Percentiles rank a stretch among this genome's conserved stretches.
Conservation (phyloP, 306 rosid species). For the Dryas drummondii region DNA sequence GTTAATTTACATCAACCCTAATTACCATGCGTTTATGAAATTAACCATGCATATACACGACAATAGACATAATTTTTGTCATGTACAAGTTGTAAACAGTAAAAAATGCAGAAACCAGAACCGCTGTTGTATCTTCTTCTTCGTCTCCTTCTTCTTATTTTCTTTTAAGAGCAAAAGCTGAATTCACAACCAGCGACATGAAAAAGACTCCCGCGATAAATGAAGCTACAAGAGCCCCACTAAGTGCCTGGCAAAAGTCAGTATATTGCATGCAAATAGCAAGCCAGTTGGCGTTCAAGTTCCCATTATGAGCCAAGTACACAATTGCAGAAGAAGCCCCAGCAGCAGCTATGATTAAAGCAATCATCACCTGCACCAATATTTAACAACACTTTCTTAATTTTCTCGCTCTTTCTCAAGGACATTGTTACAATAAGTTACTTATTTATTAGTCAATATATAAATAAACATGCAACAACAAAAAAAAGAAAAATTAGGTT, state of each 20-base stretch:
- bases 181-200: conserved; percentile 36
- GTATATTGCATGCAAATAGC: conserved; percentile 45
- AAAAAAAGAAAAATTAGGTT: no score
- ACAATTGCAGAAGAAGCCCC: conserved; percentile 49
- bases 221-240: conserved; percentile 50
- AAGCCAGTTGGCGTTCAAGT: conserved; percentile 58
- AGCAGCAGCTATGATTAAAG: conserved; percentile 43
- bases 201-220: conserved; percentile 35
- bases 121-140: not conserved
- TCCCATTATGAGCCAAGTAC: conserved; percentile 67
- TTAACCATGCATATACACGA: not conserved
- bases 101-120: not conserved
- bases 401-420: not conserved
- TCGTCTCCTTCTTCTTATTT: not conserved
- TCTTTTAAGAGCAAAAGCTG: conserved; percentile 50
- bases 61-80: no score
- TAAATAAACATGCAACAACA: no score
- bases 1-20: not conserved
- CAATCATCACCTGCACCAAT: conserved; percentile 39
- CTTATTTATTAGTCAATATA: no score
- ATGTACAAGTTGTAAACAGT: no score
- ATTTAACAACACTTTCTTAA: not conserved
- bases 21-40: not conserved
- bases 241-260: conserved; percentile 45
- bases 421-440: no score